Evolutionary conservation across 2,329 filamentous ascomycete species (phyloP).

Genomic region (Phialophora expanda): DNA sequence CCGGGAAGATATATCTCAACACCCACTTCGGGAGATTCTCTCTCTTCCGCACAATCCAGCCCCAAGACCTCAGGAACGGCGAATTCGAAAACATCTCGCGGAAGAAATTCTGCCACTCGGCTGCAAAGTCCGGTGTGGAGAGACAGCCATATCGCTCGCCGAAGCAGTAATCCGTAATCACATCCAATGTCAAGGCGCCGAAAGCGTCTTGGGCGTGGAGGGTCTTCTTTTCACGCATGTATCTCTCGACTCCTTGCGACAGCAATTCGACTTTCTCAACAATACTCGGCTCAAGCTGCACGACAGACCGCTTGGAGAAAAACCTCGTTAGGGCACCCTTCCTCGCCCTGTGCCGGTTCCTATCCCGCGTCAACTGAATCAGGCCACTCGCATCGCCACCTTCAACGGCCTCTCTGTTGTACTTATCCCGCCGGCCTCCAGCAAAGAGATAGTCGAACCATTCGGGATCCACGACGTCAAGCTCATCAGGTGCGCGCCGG

Average conservation of each 20-base stretch:
- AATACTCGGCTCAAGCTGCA: not conserved
- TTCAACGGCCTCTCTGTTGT: not conserved
- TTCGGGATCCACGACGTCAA: not conserved
- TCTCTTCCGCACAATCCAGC: too few relatives aligned
- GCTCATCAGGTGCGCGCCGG: not conserved
- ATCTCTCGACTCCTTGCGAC: not conserved
- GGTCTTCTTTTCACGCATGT: too few relatives aligned
- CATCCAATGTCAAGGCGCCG: too few relatives aligned
- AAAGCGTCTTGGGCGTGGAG: too few relatives aligned
- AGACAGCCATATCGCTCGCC: too few relatives aligned
- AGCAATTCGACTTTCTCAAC: not conserved
- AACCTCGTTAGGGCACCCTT: not conserved
- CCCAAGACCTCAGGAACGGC: too few relatives aligned
- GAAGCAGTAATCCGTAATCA: too few relatives aligned
- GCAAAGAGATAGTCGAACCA: conserved; percentile 1
- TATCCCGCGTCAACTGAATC: not conserved
- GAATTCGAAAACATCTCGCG: too few relatives aligned
- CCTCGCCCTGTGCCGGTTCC: not conserved
- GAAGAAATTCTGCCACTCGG: too few relatives aligned
- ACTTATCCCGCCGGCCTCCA: not conserved
- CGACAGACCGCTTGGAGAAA: not conserved
- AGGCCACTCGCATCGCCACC: not conserved
- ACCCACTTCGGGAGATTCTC: too few relatives aligned
- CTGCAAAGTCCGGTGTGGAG: too few relatives aligned
- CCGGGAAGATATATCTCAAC: too few relatives aligned